A percentile compares a stretch with the other conserved stretches of the same genome.
Evolutionary conservation across 1,284 basidiomycete species (phyloP).

Genomic region (Tausonia pullulans): DNA sequence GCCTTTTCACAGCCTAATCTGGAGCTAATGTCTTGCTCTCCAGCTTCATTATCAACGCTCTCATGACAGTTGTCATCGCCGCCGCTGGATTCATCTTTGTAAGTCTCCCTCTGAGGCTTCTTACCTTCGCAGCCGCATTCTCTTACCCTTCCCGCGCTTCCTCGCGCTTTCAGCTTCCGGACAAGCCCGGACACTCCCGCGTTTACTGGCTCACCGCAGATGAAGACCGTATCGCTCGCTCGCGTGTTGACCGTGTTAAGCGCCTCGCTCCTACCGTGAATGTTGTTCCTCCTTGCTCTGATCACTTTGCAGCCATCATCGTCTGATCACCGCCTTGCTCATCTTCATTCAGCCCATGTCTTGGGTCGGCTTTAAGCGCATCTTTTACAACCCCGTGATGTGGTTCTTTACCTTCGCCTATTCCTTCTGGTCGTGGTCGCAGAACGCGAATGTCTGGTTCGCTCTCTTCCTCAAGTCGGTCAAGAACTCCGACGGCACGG

Average conservation of each 20-base stretch:
- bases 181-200: conserved; percentile 19
- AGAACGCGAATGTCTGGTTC: conserved; percentile 24
- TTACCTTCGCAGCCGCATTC: not conserved
- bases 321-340: too few relatives aligned
- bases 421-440: conserved; percentile 15
- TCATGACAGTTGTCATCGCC: conserved; percentile 22
- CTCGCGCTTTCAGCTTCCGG: conserved; percentile 17
- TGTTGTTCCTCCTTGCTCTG: too few relatives aligned
- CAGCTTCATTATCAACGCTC: too few relatives aligned
- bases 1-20: conserved; percentile 23
- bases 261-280: conserved; percentile 18
- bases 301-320: too few relatives aligned
- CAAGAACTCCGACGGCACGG: conserved; percentile 19
- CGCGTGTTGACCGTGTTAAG: conserved; percentile 20
- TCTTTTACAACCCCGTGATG: not conserved
- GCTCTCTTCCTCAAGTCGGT: conserved; percentile 22
- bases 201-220: conserved; percentile 21
- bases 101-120: not conserved
- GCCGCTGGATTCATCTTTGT: conserved; percentile 21
- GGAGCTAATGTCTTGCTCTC: too few relatives aligned
- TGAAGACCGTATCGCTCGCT: conserved; percentile 20
- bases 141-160: too few relatives aligned
- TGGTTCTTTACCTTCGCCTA: conserved; percentile 22
- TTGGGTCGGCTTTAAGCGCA: too few relatives aligned
- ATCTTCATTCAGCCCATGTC: too few relatives aligned